These are phyloP conservation scores for Boletellus deceptivus DNA, from an alignment of 1,284 basidiomycete genomes.

Conservation along the genomic window DNA sequence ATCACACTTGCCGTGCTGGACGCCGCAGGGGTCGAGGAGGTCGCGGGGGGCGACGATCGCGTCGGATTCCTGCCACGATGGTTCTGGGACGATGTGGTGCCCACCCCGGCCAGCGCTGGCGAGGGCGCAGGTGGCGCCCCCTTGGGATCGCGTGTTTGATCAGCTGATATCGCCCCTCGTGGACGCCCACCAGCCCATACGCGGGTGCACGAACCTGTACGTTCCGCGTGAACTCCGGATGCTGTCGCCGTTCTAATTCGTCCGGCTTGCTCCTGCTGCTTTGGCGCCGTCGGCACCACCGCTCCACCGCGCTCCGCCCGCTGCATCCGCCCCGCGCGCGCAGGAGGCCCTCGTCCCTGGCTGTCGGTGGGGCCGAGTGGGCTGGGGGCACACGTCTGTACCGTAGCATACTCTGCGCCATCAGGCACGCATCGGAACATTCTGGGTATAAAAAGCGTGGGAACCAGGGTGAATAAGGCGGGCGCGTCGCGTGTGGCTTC, in stretches of 20 bases:
- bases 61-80: slow-evolving; percentile 71
- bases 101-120: slow-evolving; percentile 2
- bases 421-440: slow-evolving; percentile 22
- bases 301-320: slow-evolving; percentile 2
- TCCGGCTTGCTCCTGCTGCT: slow-evolving; percentile 22
- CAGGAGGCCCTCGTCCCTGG: too few relatives aligned
- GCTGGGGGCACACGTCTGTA: too few relatives aligned
- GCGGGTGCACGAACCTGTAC: slow-evolving; percentile 16
- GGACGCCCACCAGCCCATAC: slow-evolving; percentile 1
- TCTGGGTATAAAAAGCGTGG: slow-evolving; percentile 29
- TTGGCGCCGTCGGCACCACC: slow-evolving; percentile 15
- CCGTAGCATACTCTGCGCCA: slow-evolving; percentile 17
- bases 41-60: slow-evolving; percentile 62
- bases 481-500: slow-evolving; percentile 46
- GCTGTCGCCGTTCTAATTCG: slow-evolving; percentile 22
- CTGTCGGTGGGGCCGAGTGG: too few relatives aligned
- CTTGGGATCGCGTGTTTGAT: slow-evolving; percentile 22
- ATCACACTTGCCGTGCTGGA: slow-evolving; percentile 47
- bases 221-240: slow-evolving; percentile 25
- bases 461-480: slow-evolving; percentile 37
- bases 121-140: slow-evolving; percentile 7
- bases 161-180: slow-evolving; percentile 21
- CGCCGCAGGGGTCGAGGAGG: slow-evolving; percentile 50
- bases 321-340: too few relatives aligned
- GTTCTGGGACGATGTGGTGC: slow-evolving; percentile 56